phyloP scores from a whole-genome alignment of 1,284 basidiomycete species.

The Cerioporus squamosus region DNA sequence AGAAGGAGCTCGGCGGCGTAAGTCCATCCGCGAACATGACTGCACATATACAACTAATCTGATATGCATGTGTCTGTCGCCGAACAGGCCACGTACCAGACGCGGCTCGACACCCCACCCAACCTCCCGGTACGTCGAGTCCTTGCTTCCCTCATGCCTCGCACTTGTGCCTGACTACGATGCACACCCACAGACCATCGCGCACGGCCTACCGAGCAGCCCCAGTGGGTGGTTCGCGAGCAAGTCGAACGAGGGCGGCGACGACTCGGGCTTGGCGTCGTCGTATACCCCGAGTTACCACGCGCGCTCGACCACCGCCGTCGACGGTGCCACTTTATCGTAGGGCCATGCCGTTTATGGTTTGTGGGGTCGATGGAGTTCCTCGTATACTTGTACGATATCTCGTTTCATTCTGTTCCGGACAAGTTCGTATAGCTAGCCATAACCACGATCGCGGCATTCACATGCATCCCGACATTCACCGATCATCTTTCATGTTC shows the following conservation, averaged over 20 bases:
- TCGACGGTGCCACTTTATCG: conserved; percentile 18
- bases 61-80: too few species aligned
- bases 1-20: conserved; percentile 15
- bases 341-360: too few species aligned
- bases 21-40: background rate
- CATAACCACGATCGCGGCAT: too few species aligned
- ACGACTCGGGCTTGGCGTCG: background rate
- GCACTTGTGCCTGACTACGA: too few species aligned
- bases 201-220: conserved; percentile 10
- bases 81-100: background rate
- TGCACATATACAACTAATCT: background rate
- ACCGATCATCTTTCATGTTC: too few species aligned
- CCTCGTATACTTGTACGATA: too few species aligned
- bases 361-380: too few species aligned
- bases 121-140: conserved; percentile 24
- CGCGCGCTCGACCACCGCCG: conserved; percentile 22
- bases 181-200: conserved; percentile 14
- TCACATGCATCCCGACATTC: too few species aligned
- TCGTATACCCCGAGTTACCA: conserved; percentile 15
- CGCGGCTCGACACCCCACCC: conserved; percentile 13
- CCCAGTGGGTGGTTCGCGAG: conserved; percentile 21
- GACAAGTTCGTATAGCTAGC: too few species aligned
- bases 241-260: conserved; percentile 10
- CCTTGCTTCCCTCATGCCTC: too few species aligned
- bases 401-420: too few species aligned